Base-by-base conservation (phyloP, 768 basidiomycete genomes). In the Leccinellum rugosiceps region DNA sequence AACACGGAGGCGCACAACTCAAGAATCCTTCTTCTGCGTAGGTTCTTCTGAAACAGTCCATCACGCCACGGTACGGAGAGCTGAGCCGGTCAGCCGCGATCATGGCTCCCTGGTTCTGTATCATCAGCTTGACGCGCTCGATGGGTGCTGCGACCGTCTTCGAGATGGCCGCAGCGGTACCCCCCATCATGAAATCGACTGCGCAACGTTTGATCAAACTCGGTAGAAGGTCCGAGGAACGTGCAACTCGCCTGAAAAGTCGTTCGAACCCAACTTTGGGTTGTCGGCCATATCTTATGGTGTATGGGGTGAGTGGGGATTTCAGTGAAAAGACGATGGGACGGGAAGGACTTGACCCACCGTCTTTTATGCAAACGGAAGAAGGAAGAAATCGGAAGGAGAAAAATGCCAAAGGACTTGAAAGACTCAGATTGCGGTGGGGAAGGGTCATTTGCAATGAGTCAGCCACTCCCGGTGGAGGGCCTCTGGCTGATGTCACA, bases 121-220 rank as follows among this genome's bases (percentile, higher is more conserved):
- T 72, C 52, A 75, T 59, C 32, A 76, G 58, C 52, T 77, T 77
- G 14, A 76, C 71, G 17, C 75, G 75, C 58, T 76, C 75, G 48
- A 76, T 76, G 35, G 75, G 75, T 34, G 76, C 75, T 6, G 75
- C 76, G 6, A 59, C 65, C 9, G 76, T 76, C 54, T 76, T 77
- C 30, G 74, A 74, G 53, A 77, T 76, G 52, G 66, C 60, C 13
- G 66, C 72, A 30, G 65, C 70, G 4, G 69, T 68, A 26, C 75
- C 74, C 13, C 74, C 75, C 71, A 74, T 74, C 66, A 75, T 61
- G 57, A 75, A 75, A 55, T 75, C 68, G 34, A 71, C 75, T 76
- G 50, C 2, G 50, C 2, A 21, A 14, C 3, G 6, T 21, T 21
- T 9, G 35, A 34, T 59, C 19, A 72, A 52, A 56, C 19, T 25